phyloP scores from a whole-genome alignment of 2,329 filamentous ascomycete species.

The Paracorniculantispora psalliotae region DNA sequence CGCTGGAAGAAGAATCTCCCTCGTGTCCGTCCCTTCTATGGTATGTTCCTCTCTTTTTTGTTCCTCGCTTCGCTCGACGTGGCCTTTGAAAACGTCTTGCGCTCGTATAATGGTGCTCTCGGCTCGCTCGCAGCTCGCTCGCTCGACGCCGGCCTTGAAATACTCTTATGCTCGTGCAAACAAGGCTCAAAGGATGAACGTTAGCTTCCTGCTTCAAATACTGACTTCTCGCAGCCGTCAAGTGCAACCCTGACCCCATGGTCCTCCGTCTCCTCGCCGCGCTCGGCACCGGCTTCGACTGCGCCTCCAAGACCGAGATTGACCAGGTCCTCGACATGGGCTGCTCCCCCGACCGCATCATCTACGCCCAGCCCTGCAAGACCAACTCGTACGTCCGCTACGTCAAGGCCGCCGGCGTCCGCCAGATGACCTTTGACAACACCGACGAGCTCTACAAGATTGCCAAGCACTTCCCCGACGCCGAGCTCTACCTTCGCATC shows the following conservation, averaged over 20 bases:
- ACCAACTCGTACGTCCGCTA: constrained; percentile 96
- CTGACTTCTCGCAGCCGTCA: constrained; percentile 63
- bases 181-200: too few species aligned
- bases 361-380: constrained; percentile 99
- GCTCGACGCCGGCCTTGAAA: neutral
- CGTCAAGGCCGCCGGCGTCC: constrained; percentile 77
- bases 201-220: neutral
- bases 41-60: constrained; percentile 42
- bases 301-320: constrained; percentile 95
- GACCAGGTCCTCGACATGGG: constrained; percentile 83
- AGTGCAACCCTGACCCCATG: constrained; percentile 93
- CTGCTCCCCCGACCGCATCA: constrained; percentile 83
- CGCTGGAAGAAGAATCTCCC: constrained; percentile 94
- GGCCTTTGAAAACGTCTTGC: too few species aligned
- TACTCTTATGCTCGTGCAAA: too few species aligned
- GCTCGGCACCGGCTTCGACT: constrained; percentile 94
- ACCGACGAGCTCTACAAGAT: constrained; percentile 97
- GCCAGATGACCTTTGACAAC: constrained; percentile 99
- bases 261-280: constrained; percentile 82
- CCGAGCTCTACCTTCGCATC: constrained; percentile 91
- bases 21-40: constrained; percentile 94
- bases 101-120: too few species aligned
- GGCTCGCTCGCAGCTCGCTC: neutral
- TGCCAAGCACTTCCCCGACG: constrained; percentile 81
- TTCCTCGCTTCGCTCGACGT: neutral